Evolutionary conservation across 805 yeast species (phyloP).

Genomic region (Kodamaea fukazawae): DNA sequence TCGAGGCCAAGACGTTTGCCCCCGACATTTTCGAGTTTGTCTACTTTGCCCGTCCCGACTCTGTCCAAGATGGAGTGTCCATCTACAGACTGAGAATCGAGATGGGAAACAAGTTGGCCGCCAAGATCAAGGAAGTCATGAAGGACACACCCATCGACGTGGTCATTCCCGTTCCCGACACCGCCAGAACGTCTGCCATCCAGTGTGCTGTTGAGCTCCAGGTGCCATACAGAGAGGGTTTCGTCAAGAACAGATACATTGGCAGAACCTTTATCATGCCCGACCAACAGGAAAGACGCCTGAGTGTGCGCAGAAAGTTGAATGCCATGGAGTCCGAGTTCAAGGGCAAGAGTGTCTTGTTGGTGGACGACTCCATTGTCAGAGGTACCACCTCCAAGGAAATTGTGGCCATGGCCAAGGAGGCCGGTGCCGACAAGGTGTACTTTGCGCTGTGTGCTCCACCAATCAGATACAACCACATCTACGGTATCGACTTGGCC

Average conservation of each 20-base stretch:
- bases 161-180: slow-evolving; percentile 97
- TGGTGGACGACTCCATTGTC: slow-evolving; percentile 96
- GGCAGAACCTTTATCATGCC: slow-evolving; percentile 99
- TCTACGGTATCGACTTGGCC: slow-evolving; percentile 96
- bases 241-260: slow-evolving; percentile 93
- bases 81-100: slow-evolving; percentile 89
- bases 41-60: slow-evolving; percentile 96
- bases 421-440: slow-evolving; percentile 95
- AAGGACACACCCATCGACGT: slow-evolving; percentile 72
- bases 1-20: slow-evolving; percentile 70
- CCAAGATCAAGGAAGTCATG: slow-evolving; percentile 49
- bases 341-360: slow-evolving; percentile 74
- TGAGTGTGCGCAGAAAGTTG: slow-evolving; percentile 89
- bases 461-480: slow-evolving; percentile 93
- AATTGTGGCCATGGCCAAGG: slow-evolving; percentile 97
- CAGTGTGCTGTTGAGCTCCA: slow-evolving; percentile 83
- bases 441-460: slow-evolving; percentile 97
- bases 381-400: slow-evolving; percentile 97
- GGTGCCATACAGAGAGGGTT: slow-evolving; percentile 92
- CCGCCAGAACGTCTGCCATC: slow-evolving; percentile 92
- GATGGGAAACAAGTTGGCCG: slow-evolving; percentile 91
- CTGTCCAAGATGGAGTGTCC: slow-evolving; percentile 93
- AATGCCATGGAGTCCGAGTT: slow-evolving; percentile 97
- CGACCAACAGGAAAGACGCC: slow-evolving; percentile 88
- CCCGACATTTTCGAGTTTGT: slow-evolving; percentile 98